Conservation (phyloP, 306 rosid species). For the Fragaria ananassa region DNA sequence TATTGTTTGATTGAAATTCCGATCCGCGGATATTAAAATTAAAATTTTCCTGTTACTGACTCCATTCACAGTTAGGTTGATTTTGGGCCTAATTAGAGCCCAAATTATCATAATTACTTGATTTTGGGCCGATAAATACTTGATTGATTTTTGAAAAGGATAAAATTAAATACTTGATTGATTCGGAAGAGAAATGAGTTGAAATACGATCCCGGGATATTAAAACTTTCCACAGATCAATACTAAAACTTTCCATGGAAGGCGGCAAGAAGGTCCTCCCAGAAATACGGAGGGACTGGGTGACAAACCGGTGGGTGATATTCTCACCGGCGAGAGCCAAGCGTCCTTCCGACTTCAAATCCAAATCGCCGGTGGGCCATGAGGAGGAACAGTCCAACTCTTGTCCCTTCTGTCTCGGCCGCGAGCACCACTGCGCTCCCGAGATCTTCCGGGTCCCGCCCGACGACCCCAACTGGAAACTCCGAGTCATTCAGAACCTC, state of each 20-base stretch:
- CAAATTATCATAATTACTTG: too few species aligned
- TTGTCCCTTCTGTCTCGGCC: constrained; percentile 84
- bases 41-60: too few species aligned
- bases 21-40: too few species aligned
- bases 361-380: constrained; percentile 33
- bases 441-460: constrained; percentile 74
- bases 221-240: too few species aligned
- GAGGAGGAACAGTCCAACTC: background rate
- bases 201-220: too few species aligned
- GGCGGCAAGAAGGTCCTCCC: constrained; percentile 17
- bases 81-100: too few species aligned
- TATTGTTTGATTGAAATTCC: too few species aligned
- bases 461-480: constrained; percentile 46
- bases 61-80: too few species aligned
- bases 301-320: constrained; percentile 65
- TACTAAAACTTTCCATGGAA: background rate
- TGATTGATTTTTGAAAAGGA: too few species aligned
- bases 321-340: constrained; percentile 77
- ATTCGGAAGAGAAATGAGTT: too few species aligned
- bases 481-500: constrained; percentile 77
- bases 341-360: constrained; percentile 74
- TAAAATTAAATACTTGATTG: too few species aligned
- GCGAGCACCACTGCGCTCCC: constrained; percentile 76
- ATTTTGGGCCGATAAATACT: too few species aligned
- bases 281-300: constrained; percentile 52